These are phyloP conservation scores for Globisporangium alternatum DNA, from an alignment of 352 stramenopile genomes.

Conservation along the genomic window DNA sequence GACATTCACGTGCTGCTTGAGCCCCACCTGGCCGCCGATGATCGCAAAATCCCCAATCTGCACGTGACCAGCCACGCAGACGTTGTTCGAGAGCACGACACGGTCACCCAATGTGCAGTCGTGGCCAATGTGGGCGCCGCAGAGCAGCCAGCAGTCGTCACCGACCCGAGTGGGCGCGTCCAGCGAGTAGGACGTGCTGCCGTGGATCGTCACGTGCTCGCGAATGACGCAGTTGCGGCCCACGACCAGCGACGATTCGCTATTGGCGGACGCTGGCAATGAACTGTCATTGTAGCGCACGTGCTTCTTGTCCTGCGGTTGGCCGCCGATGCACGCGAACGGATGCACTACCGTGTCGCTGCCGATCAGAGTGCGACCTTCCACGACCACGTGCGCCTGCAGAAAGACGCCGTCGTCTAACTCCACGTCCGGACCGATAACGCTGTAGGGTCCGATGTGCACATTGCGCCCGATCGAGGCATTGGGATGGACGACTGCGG, in stretches of 20 bases:
- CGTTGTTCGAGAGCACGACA: slow-evolving; percentile 82
- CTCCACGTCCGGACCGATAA: slow-evolving; percentile 68
- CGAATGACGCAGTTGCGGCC: slow-evolving; percentile 75
- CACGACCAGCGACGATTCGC: slow-evolving; percentile 35
- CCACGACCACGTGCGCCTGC: slow-evolving; percentile 72
- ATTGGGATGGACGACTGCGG: slow-evolving; percentile 66
- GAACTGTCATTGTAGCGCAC: not conserved
- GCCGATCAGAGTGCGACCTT: slow-evolving; percentile 60
- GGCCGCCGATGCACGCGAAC: slow-evolving; percentile 72
- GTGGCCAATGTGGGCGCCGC: slow-evolving; percentile 71
- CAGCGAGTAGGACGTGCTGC: slow-evolving; percentile 64
- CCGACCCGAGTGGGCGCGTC: slow-evolving; percentile 51
- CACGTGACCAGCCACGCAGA: slow-evolving; percentile 78
- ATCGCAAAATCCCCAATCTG: slow-evolving; percentile 71
- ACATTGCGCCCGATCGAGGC: slow-evolving; percentile 55
- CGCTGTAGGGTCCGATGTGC: slow-evolving; percentile 66
- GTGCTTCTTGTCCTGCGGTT: slow-evolving; percentile 85
- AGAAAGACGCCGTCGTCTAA: slow-evolving; percentile 62
- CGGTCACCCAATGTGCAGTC: slow-evolving; percentile 59
- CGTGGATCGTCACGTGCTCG: slow-evolving; percentile 82
- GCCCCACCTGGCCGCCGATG: slow-evolving; percentile 69
- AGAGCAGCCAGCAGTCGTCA: slow-evolving; percentile 80
- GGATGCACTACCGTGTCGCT: slow-evolving; percentile 55
- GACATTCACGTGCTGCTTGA: slow-evolving; percentile 77
- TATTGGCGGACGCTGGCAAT: not conserved